Evolutionary conservation across 805 yeast species (phyloP), one percentile per base, ranked within the genome.

Genomic region (Kluyveromyces siamensis): DNA sequence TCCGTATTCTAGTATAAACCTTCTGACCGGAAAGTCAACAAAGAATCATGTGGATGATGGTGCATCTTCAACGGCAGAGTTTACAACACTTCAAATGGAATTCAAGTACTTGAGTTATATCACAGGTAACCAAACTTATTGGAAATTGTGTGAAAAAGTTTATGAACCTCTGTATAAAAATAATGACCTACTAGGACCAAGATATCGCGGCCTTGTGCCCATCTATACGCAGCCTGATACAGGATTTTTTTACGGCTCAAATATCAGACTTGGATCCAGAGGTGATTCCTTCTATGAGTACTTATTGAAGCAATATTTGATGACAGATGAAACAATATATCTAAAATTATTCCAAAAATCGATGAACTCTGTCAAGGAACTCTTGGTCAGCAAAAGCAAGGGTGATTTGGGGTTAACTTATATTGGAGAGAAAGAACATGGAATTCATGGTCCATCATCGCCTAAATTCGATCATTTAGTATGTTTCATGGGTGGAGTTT

Each of bases 231-330:
- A 78, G 37, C 93, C 96, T 8, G 83, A 80, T 40, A 75, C 83
- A 0, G 96, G 93, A 6, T 69, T 72, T 52, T 88, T 78, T 63
- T 77, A 72, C 50, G 88, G 88, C 0, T 57, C 62, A 1, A 66
- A 76, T 47, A 87, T 91, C 52, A 76, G 96, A 53, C 69, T 90
- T 48, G 97, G 97, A 0, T 84, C 95, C 0, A 74, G 96, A 56
- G 97, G 96, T 44, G 97, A 89, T 66, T 87, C 96, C 0, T 90
- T 89, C 63, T 89, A 90, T 61, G 96, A 90, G 68, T 88, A 88
- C 62, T 70, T 90, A 41, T 72, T 89, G 54, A 89, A 89, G 65
- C 96, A 88, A 66, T 87, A 84, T 59, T 67, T 90, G 54, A 90
- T 86, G 65, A 87, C 96, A 1, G 73, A 74, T 48, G 77, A 78